These are phyloP conservation scores for Xylariaceae sp. DNA, from an alignment of 2,329 filamentous ascomycete genomes.

Conservation along the genomic window DNA sequence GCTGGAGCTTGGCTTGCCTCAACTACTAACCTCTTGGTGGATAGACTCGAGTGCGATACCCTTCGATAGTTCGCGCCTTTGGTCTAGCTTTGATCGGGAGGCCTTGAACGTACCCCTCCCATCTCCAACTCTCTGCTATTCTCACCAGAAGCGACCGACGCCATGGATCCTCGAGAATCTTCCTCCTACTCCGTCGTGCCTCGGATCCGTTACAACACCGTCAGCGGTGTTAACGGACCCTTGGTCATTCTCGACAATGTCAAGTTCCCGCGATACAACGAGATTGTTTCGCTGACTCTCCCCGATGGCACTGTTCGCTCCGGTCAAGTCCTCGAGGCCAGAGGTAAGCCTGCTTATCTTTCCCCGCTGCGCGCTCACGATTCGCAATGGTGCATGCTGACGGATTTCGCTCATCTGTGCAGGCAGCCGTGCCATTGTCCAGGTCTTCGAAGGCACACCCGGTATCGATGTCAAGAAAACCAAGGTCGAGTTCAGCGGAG, in stretches of 20 bases:
- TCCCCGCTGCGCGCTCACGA: not conserved
- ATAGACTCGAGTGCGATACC: not conserved
- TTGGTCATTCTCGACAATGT: slow-evolving; percentile 98
- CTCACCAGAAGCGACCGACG: slow-evolving; percentile 12
- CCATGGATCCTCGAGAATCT: slow-evolving; percentile 51
- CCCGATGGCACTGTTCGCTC: slow-evolving; percentile 91
- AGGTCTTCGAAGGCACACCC: slow-evolving; percentile 95
- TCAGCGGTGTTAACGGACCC: slow-evolving; percentile 95
- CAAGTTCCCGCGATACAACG: slow-evolving; percentile 96
- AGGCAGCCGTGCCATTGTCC: slow-evolving; percentile 93
- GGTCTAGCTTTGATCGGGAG: slow-evolving; percentile 10
- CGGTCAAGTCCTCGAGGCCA: slow-evolving; percentile 93
- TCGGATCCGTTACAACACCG: slow-evolving; percentile 89
- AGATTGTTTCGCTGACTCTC: slow-evolving; percentile 93
- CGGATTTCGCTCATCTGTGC: slow-evolving; percentile 16
- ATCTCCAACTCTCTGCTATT: slow-evolving; percentile 1
- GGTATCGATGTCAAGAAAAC: slow-evolving; percentile 99
- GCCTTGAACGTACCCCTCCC: slow-evolving; percentile 6
- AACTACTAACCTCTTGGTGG: not conserved
- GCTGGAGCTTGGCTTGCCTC: slow-evolving; percentile 4
- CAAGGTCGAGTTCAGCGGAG: slow-evolving; percentile 92
- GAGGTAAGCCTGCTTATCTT: slow-evolving; percentile 56
- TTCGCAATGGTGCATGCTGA: slow-evolving; percentile 16
- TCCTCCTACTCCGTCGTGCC: slow-evolving; percentile 56
- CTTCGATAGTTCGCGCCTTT: slow-evolving; percentile 1